Percentiles rank a stretch among this genome's conserved stretches.
Conservation (phyloP, 1,284 basidiomycete genomes). For the Sanghuangporus sanghuang region DNA sequence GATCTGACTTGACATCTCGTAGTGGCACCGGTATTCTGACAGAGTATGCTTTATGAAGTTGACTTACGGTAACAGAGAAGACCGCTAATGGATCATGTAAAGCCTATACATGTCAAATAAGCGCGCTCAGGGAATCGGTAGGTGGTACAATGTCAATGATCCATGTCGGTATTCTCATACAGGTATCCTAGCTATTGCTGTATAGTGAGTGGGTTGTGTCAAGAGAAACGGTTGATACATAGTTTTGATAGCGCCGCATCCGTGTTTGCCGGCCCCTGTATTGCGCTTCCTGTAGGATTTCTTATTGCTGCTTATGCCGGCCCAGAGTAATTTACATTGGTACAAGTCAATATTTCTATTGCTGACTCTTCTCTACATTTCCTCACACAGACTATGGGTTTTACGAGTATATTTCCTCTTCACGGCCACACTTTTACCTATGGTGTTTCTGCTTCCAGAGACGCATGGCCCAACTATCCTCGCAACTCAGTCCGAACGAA, state of each 20-base stretch:
- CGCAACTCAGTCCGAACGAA: conserved; percentile 18
- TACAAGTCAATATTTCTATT: not conserved
- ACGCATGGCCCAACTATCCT: conserved; percentile 26
- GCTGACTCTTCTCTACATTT: not conserved
- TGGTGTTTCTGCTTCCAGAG: conserved; percentile 25
- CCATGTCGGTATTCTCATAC: not conserved
- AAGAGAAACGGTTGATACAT: not conserved
- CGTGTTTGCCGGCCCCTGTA: conserved; percentile 23
- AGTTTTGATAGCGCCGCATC: not conserved
- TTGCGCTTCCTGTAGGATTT: conserved; percentile 24
- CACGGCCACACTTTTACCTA: conserved; percentile 21
- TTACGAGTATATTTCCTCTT: conserved; percentile 26
- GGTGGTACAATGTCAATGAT: not conserved
- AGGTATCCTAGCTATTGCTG: conserved; percentile 5
- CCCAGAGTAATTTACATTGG: conserved; percentile 16
- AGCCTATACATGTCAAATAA: conserved; percentile 10
- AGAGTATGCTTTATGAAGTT: conserved; percentile 1
- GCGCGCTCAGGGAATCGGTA: conserved; percentile 2
- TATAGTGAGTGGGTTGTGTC: conserved; percentile 7
- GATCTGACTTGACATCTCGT: not conserved
- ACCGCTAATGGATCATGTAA: not conserved
- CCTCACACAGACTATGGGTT: conserved; percentile 24
- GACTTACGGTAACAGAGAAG: too few relatives aligned
- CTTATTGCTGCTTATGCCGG: conserved; percentile 23
- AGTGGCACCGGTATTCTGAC: conserved; percentile 14